phyloP scores from a whole-genome alignment of 2,329 filamentous ascomycete genomes.

The Bimuria novae-zelandiae region DNA sequence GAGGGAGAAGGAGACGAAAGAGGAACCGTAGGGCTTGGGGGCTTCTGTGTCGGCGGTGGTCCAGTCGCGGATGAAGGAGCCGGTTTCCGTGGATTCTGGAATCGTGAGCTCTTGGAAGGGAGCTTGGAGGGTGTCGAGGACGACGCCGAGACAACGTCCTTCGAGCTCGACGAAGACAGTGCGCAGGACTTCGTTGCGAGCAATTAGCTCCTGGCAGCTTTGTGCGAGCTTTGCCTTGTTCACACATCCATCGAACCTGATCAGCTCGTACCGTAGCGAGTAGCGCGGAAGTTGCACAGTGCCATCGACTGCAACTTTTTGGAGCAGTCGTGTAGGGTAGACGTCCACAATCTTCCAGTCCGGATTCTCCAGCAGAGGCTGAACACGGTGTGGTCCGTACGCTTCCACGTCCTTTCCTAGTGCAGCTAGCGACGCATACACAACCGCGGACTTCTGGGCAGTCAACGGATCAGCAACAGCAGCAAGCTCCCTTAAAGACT shows the following conservation, averaged over 20 bases:
- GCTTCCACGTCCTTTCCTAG: slow-evolving; percentile 50
- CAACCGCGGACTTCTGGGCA: slow-evolving; percentile 19
- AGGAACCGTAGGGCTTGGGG: slow-evolving; percentile 61
- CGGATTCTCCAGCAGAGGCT: slow-evolving; percentile 57
- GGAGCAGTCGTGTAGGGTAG: slow-evolving; percentile 62
- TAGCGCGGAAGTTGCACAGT: slow-evolving; percentile 64
- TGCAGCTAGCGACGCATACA: slow-evolving; percentile 57
- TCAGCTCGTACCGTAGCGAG: slow-evolving; percentile 67
- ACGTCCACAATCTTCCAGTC: slow-evolving; percentile 60
- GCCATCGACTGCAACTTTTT: slow-evolving; percentile 62
- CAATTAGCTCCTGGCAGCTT: slow-evolving; percentile 61
- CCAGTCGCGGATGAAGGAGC: slow-evolving; percentile 58
- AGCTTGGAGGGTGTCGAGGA: slow-evolving; percentile 60
- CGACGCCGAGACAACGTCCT: slow-evolving; percentile 59
- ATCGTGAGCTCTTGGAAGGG: slow-evolving; percentile 49
- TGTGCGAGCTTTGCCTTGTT: slow-evolving; percentile 55
- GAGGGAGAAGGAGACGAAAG: slow-evolving; percentile 45
- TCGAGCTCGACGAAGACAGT: slow-evolving; percentile 64
- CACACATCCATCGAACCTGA: slow-evolving; percentile 62
- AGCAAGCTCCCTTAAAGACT: slow-evolving; percentile 47
- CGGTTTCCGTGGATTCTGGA: slow-evolving; percentile 54
- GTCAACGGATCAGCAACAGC: slow-evolving; percentile 37
- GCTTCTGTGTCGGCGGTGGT: slow-evolving; percentile 62
- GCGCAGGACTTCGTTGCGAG: slow-evolving; percentile 66
- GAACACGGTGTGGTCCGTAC: slow-evolving; percentile 56